phyloP scores from a whole-genome alignment of 2,329 filamentous ascomycete species.

The Trichoderma atrobrunneum region DNA sequence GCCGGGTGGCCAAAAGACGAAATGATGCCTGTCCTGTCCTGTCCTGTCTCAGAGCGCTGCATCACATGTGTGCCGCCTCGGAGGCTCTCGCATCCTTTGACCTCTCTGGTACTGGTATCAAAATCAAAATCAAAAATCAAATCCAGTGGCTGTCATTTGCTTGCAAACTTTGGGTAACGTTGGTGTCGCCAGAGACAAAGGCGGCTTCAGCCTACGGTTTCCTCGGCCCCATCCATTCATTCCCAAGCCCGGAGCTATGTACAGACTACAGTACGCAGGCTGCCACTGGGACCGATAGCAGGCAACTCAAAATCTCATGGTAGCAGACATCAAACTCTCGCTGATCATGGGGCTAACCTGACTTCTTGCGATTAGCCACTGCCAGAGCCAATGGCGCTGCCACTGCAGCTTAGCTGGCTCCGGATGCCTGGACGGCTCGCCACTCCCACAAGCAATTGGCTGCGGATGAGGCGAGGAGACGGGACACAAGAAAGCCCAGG shows the following conservation, averaged over 20 bases:
- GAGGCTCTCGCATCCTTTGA: neutral
- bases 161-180: neutral
- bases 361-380: neutral
- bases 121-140: neutral
- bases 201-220: slow-evolving; percentile 4
- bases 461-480: slow-evolving; percentile 3
- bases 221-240: slow-evolving; percentile 4
- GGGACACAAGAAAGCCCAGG: slow-evolving; percentile 1
- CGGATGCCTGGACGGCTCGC: slow-evolving; percentile 10
- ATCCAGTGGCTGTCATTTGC: neutral
- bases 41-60: neutral
- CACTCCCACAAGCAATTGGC: neutral
- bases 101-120: neutral
- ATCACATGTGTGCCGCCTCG: neutral
- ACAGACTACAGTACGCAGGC: neutral
- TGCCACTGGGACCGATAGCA: neutral
- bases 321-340: neutral
- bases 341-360: neutral
- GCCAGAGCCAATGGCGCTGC: neutral
- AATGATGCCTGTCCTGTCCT: neutral
- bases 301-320: neutral
- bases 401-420: neutral
- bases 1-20: too few species aligned
- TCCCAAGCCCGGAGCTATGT: neutral
- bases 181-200: neutral